Evolutionary conservation across 805 yeast genomes (phyloP), one percentile per base, ranked within the genome.

Genomic region (Barnettozyma siamensis): DNA sequence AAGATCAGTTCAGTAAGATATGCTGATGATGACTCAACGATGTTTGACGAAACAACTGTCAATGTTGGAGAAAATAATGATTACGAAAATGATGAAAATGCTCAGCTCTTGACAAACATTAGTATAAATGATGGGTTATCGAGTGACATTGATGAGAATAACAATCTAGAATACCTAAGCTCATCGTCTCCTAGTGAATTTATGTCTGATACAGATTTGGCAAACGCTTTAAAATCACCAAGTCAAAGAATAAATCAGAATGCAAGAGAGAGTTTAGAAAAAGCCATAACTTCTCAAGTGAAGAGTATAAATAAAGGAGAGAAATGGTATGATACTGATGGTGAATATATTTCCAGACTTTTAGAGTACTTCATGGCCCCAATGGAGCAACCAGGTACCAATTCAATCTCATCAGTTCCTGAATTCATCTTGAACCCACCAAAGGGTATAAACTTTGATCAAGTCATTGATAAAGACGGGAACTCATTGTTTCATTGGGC

Each of bases 401-500:
- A 24, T 4, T 63, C 66, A 33, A 65, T 54, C 23, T 35, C 49
- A 10, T 50, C 60, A 4, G 68, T 84, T 21, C 95, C 95, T 0
- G 76, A 73, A 19, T 79, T 84, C 54, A 65, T 86, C 13, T 65
- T 73, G 30, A 70, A 77, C 49, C 82, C 87, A 1, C 80, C 84
- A 2, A 68, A 72, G 19, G 82, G 75, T 40, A 80, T 83, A 52
- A 77, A 84, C 49, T 73, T 85, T 46, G 80, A 69, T 57, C 86
- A 83, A 40, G 80, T 88, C 4, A 86, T 93, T 20, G 99, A 93
- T 59, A 89, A 86, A 44, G 97, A 93, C 57, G 94, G 96, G 2
- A 94, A 93, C 57, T 85, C 96, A 0, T 83, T 95, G 2, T 79
- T 93, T 51, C 99, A 93, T 63, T 93, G 98, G 97, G 95, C 98